phyloP scores from a whole-genome alignment of 2,329 filamentous ascomycete species.

The Talaromyces sp. region DNA sequence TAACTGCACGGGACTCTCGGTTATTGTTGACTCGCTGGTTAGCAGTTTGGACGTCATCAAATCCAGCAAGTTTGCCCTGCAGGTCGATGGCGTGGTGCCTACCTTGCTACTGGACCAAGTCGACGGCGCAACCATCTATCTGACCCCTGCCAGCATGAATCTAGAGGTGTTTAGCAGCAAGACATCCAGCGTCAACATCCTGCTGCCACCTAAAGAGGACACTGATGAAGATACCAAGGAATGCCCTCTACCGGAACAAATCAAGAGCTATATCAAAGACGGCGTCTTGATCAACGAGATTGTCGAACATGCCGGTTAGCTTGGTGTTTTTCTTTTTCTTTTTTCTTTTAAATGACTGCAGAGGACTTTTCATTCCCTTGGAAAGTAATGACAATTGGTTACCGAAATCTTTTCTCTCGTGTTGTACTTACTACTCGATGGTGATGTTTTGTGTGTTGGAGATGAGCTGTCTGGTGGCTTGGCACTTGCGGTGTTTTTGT shows the following conservation, averaged over 20 bases:
- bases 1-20: constrained; percentile 76
- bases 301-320: constrained; percentile 81
- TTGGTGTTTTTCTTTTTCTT: no score
- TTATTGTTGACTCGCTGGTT: constrained; percentile 84
- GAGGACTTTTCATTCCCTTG: background rate
- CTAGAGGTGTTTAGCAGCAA: constrained; percentile 90
- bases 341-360: background rate
- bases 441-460: background rate
- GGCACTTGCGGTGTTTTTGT: background rate
- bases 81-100: constrained; percentile 79
- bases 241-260: constrained; percentile 81
- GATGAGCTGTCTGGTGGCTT: background rate
- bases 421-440: background rate
- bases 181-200: constrained; percentile 79
- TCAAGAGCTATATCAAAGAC: constrained; percentile 72
- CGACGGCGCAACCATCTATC: constrained; percentile 81
- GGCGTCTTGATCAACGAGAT: constrained; percentile 85
- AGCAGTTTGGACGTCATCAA: constrained; percentile 94
- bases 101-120: constrained; percentile 90
- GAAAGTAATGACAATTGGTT: background rate
- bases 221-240: constrained; percentile 79
- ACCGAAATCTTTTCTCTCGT: background rate
- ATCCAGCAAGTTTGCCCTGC: constrained; percentile 87
- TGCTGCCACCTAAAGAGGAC: constrained; percentile 63
- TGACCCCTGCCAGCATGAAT: constrained; percentile 69